Percentiles rank a stretch among this genome's conserved stretches.
Conservation (phyloP, 306 rosid genomes). For the Cyamopsis tetragonoloba region DNA sequence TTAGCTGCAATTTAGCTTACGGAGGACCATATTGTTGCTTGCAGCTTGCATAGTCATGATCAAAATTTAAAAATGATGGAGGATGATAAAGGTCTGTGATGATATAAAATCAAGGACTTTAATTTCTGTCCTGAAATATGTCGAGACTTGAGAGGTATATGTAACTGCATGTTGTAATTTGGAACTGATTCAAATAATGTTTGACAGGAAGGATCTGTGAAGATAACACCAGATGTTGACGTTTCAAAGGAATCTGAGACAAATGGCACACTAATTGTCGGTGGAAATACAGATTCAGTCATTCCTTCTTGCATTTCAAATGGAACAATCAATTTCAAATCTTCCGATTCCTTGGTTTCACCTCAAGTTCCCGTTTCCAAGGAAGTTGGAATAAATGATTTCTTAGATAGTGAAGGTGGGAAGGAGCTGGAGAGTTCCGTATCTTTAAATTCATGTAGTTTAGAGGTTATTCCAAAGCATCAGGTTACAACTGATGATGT, state of each 20-base stretch:
- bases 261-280: slow-evolving; percentile 21
- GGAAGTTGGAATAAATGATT: slow-evolving; percentile 25
- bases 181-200: slow-evolving; percentile 57
- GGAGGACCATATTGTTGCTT: slow-evolving; percentile 50
- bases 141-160: slow-evolving; percentile 57
- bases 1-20: slow-evolving; percentile 46
- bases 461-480: slow-evolving; percentile 40
- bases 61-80: slow-evolving; percentile 52
- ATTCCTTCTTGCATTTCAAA: slow-evolving; percentile 28
- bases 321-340: slow-evolving; percentile 33
- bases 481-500: slow-evolving; percentile 38
- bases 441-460: slow-evolving; percentile 28
- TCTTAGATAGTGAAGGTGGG: slow-evolving; percentile 30
- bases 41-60: slow-evolving; percentile 51
- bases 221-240: slow-evolving; percentile 36
- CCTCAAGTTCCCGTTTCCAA: slow-evolving; percentile 27
- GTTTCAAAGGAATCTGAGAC: slow-evolving; percentile 36
- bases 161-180: slow-evolving; percentile 57
- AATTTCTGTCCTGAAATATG: slow-evolving; percentile 51
- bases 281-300: slow-evolving; percentile 35
- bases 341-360: slow-evolving; percentile 27
- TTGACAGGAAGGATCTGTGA: slow-evolving; percentile 56
- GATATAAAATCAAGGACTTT: slow-evolving; percentile 54
- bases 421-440: slow-evolving; percentile 29
- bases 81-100: slow-evolving; percentile 58